phyloP scores from a whole-genome alignment of 305 asterid species.

The Coffea humblotiana region DNA sequence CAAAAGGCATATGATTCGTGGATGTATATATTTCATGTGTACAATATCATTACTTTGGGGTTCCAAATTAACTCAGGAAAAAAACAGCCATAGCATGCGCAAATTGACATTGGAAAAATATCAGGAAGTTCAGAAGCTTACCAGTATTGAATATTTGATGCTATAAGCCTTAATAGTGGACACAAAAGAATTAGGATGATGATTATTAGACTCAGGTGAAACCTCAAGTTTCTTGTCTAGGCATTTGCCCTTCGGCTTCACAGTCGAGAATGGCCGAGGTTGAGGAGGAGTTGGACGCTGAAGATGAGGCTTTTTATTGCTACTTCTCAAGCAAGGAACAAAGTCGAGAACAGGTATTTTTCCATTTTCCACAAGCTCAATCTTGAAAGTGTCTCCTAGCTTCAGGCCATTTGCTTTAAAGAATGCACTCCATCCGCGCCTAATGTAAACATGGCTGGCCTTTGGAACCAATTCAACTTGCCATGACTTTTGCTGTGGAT shows the following conservation, averaged over 20 bases:
- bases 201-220: background rate
- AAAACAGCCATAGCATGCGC: too few species aligned
- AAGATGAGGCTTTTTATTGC: background rate
- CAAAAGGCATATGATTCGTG: too few species aligned
- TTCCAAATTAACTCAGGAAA: too few species aligned
- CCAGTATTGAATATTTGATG: background rate
- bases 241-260: background rate
- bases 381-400: conserved; percentile 4
- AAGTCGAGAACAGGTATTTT: background rate
- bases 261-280: background rate
- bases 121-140: background rate
- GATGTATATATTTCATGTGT: too few species aligned
- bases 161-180: background rate
- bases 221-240: background rate
- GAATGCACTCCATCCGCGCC: background rate
- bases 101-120: too few species aligned
- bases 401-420: conserved; percentile 9
- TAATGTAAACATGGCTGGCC: too few species aligned
- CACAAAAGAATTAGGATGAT: background rate
- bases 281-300: background rate
- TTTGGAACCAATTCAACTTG: too few species aligned
- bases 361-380: conserved; percentile 13
- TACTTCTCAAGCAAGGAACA: background rate
- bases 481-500: too few species aligned
- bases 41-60: too few species aligned